Base-by-base conservation (phyloP, 116 monocot species). In the Papilionanthe hybrid region DNA sequence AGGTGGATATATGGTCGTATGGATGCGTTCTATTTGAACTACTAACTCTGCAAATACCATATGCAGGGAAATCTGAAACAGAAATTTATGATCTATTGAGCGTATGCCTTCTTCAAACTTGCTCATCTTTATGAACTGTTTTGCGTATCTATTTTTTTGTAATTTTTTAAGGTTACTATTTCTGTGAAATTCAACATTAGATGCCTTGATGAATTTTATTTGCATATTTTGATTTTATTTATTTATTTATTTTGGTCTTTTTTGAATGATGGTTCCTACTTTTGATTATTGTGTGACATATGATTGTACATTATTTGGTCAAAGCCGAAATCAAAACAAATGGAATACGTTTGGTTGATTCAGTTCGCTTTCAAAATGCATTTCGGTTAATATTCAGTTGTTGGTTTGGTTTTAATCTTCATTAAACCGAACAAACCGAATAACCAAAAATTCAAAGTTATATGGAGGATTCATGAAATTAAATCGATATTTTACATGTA, bases 1-100 rank as follows among this genome's bases (percentile, higher is more conserved):
- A 99, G 88, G 95, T 93, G 76, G 95, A 99, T 87, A 92, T 99
- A 44, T 99, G 99, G 99, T 99, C 99, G 0, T 99, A 89, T 87
- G 99, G 95, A 0, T 99, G 99, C 75, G 81, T 99, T 55, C 78
- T 99, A 30, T 79, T 89, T 44, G 99, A 99, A 83, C 80, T 99
- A 41, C 83, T 99, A 13, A 95, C 99, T 69, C 89, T 95, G 69
- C 84, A 83, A 79, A 65, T 90, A 9, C 95, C 99, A 44, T 95
- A 90, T 79, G 79, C 60, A 17, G 92, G 92, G 49, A 85, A 88
- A 42, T 82, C 90, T n/a, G 91, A 95, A 55, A 50, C 79, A 72
- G 95, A 99, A 88, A 75, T 95, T 75, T 92, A 90, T 83, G 77
- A 87, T 53, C 84, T 86, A n/a, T 78, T 99, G 45, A 87, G 86